Evolutionary conservation across 2,329 filamentous ascomycete species (phyloP).

Genomic region (Aspergillus sp.): DNA sequence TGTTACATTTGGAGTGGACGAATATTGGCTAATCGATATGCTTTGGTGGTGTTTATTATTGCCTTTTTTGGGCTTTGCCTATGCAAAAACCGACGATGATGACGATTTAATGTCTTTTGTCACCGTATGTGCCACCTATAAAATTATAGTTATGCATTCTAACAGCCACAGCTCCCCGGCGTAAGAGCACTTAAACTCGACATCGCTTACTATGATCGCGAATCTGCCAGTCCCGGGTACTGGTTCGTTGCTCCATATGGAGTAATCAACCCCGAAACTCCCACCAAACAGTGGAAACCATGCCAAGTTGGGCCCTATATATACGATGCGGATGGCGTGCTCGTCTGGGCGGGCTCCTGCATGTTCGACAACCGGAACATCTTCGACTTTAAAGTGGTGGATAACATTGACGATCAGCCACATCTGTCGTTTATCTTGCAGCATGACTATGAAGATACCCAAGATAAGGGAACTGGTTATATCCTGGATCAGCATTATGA

Average conservation of each 20-base stretch:
- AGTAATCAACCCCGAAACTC: conserved; percentile 15
- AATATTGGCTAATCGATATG: conserved; percentile 11
- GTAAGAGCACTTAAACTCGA: conserved; percentile 21
- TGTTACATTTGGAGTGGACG: no score
- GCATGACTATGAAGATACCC: conserved; percentile 27
- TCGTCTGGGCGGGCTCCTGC: conserved; percentile 45
- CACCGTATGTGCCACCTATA: conserved; percentile 16
- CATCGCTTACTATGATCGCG: conserved; percentile 20
- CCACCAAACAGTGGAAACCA: conserved; percentile 28
- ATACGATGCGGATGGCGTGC: conserved; percentile 43
- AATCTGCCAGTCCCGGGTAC: conserved; percentile 36
- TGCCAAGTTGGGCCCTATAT: conserved; percentile 44
- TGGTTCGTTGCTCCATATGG: conserved; percentile 44
- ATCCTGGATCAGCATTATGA: conserved; percentile 45
- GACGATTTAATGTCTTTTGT: conserved; percentile 31
- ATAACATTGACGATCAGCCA: conserved; percentile 36
- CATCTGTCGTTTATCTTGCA: conserved; percentile 44
- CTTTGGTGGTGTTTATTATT: conserved; percentile 19
- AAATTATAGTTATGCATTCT: background rate
- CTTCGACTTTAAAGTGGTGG: conserved; percentile 43
- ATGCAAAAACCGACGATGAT: conserved; percentile 6
- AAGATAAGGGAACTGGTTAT: conserved; percentile 41
- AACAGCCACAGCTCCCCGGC: conserved; percentile 17
- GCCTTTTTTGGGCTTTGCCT: conserved; percentile 11
- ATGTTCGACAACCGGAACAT: conserved; percentile 41